These are phyloP conservation scores for Hydnomerulius pinastri DNA, from an alignment of 768 basidiomycete genomes.

Conservation along the genomic window DNA sequence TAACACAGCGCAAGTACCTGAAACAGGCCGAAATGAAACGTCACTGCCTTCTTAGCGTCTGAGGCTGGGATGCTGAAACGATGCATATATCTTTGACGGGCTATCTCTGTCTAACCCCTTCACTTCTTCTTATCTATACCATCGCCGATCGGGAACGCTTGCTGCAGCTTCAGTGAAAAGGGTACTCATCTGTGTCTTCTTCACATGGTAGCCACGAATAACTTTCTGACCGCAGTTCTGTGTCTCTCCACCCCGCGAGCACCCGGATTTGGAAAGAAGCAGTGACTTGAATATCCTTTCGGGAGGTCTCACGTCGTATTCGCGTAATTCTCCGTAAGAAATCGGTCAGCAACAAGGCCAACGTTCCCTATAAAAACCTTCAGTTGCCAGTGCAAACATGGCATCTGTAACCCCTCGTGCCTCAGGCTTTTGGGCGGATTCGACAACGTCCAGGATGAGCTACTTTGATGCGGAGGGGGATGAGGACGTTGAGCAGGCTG, in stretches of 20 bases:
- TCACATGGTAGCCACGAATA: neutral
- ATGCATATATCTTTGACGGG: neutral
- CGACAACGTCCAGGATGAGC: constrained; percentile 26
- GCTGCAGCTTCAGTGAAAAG: neutral
- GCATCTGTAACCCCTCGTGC: constrained; percentile 47
- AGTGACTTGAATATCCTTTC: neutral
- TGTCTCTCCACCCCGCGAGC: neutral
- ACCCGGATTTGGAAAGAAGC: neutral
- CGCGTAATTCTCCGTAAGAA: constrained; percentile 5
- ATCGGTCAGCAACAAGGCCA: neutral
- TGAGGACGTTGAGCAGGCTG: constrained; percentile 31
- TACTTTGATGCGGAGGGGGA: constrained; percentile 43
- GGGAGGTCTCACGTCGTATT: constrained; percentile 14
- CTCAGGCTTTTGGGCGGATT: constrained; percentile 50
- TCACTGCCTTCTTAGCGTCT: neutral
- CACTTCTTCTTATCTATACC: neutral
- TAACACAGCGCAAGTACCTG: neutral
- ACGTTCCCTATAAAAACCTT: neutral
- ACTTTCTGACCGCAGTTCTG: neutral
- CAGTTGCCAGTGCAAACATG: constrained; percentile 28
- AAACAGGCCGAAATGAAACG: neutral
- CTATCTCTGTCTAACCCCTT: no score
- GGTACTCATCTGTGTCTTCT: no score
- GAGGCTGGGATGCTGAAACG: neutral
- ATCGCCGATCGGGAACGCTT: neutral